phyloP scores from a whole-genome alignment of 768 basidiomycete genomes.

The Phaeotremella fagi region DNA sequence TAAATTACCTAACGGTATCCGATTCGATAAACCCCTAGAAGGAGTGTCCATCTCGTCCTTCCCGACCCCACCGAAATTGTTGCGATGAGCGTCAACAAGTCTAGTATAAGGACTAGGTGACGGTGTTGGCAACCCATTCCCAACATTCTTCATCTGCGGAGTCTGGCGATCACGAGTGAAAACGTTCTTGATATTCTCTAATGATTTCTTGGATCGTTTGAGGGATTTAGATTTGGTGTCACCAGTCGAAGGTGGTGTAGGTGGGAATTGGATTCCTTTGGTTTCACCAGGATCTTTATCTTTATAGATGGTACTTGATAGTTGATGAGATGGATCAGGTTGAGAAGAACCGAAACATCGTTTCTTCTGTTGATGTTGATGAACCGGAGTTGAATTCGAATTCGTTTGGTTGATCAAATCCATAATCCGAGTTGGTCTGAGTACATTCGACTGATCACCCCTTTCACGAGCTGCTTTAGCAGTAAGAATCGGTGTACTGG shows the following conservation, averaged over 20 bases:
- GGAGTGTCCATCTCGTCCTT: not conserved
- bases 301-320: too few species aligned
- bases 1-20: not conserved
- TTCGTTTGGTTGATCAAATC: constrained; percentile 2
- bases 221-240: too few species aligned
- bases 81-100: not conserved
- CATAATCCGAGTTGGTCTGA: constrained; percentile 2
- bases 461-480: constrained; percentile 1
- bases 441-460: not conserved
- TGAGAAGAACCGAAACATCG: not conserved
- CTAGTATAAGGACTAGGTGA: not conserved
- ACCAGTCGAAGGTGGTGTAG: not conserved
- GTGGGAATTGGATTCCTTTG: constrained; percentile 1
- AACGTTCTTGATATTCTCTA: not conserved
- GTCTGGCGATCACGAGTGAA: not conserved
- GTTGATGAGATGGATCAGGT: too few species aligned
- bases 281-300: not conserved
- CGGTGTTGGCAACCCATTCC: not conserved
- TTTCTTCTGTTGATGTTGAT: constrained; percentile 1
- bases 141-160: not conserved
- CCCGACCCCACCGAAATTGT: not conserved
- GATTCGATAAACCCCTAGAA: not conserved
- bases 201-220: not conserved
- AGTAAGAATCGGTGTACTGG: constrained; percentile 2
- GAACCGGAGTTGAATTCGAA: too few species aligned